Conservation (phyloP, 73 alveolate species). For the Paramecium caudatum region DNA sequence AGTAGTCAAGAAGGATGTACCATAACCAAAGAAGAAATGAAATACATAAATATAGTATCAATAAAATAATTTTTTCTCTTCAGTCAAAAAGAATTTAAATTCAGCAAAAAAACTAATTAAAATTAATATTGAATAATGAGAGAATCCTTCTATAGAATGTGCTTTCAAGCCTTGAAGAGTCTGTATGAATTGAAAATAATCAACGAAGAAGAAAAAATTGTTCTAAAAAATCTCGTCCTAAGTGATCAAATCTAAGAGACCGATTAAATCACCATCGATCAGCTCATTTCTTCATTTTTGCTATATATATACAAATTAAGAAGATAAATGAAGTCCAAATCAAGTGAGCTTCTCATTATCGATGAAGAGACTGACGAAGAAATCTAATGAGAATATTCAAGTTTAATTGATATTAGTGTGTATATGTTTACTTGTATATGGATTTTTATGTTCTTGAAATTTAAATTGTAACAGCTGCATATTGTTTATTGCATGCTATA, state of each 20-base stretch:
- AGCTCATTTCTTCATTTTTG: conserved; percentile 4
- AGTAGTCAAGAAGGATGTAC: not conserved
- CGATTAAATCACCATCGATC: not conserved
- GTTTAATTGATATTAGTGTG: conserved; percentile 26
- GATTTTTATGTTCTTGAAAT: no score
- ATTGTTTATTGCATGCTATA: no score
- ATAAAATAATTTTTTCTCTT: no score
- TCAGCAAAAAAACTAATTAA: conserved; percentile 29
- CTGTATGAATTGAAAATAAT: not conserved
- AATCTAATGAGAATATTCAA: not conserved
- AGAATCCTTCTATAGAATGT: conserved; percentile 44
- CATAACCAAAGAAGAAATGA: not conserved
- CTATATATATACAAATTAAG: not conserved
- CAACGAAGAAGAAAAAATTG: conserved; percentile 10
- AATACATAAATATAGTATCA: no score
- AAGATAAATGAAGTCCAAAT: not conserved
- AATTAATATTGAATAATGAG: conserved; percentile 20
- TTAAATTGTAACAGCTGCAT: no score
- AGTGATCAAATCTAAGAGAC: not conserved
- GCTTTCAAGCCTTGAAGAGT: not conserved
- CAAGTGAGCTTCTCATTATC: not conserved
- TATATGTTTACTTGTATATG: no score
- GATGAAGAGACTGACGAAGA: conserved; percentile 42
- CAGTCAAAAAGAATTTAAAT: no score
- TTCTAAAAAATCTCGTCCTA: not conserved